These are phyloP conservation scores for Neopestalotiopsis rosae DNA, from an alignment of 2,329 filamentous ascomycete genomes.

Conservation along the genomic window DNA sequence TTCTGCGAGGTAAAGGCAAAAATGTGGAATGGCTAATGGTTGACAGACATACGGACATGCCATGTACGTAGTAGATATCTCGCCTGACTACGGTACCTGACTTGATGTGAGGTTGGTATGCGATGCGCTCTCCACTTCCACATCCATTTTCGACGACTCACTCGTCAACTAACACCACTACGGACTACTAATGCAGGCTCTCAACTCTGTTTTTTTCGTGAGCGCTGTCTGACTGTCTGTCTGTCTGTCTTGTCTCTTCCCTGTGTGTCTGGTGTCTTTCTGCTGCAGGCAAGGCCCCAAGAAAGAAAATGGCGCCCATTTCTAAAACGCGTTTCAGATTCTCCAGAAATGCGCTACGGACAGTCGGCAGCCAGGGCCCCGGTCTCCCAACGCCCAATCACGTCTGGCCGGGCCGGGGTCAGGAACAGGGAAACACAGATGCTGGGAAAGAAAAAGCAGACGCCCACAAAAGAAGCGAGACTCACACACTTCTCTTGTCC, in stretches of 20 bases:
- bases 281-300: conserved; percentile 10
- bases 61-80: too few relatives aligned
- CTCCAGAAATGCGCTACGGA: conserved; percentile 9
- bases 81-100: background rate
- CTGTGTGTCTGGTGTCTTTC: background rate
- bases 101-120: background rate
- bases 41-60: background rate
- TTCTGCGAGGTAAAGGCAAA: conserved; percentile 3
- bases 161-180: background rate
- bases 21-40: background rate
- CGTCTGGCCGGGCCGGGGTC: background rate
- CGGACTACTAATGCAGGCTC: background rate
- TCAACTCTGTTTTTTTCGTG: background rate
- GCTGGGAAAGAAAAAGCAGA: background rate
- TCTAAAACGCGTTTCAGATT: conserved; percentile 16
- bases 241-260: background rate
- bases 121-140: background rate
- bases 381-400: conserved; percentile 9
- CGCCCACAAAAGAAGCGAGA: background rate
- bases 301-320: conserved; percentile 15
- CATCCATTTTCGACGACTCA: background rate
- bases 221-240: background rate
- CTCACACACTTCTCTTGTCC: background rate
- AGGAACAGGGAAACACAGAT: conserved; percentile 3
- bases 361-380: conserved; percentile 12